Evolutionary conservation across 352 stramenopile species (phyloP), one percentile per base, ranked within the genome.

Genomic region (Globisporangium polare): DNA sequence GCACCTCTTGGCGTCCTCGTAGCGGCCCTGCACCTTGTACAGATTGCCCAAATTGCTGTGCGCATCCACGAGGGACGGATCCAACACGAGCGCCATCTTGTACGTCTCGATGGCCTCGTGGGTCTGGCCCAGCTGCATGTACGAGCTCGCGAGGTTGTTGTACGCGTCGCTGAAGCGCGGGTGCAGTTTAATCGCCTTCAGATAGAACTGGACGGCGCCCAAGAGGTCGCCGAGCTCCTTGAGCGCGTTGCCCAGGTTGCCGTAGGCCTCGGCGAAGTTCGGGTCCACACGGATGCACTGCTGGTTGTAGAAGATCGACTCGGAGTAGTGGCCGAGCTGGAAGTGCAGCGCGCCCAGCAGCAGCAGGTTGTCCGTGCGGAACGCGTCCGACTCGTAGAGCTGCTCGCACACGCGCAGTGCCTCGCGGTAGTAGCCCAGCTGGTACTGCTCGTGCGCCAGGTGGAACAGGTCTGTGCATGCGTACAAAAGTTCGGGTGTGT

Each of bases 231-330:
- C 95, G 13, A 97, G 77, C 73, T 98, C 94, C 58, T 97, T 97
- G n/a, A 98, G 80, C 39, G 92, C 91, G 66, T 98, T 98, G 55
- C 92, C 95, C 27, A 98, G 73, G 61, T 98, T 98, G 42, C 81
- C 86, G 54, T 98, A 97, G 2, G 93, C 95, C 58, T 98, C 94
- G 22, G 91, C 91, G 64, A 97, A 97, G 63, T 88, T 77, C 3
- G 92, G 91, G 37, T 97, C 90, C 59, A 98, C 80, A 45, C 89
- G 82, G 55, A 98, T 96, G 63, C 85, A 94, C 62, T 97, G 90
- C 69, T 98, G 90, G 68, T 98, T 98, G 83, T 97, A 98, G 66
- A 97, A 98, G 52, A 98, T 96, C 62, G 78, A 86, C 62, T 98
- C 92, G 8, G 75, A 86, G 52, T 96, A 89, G 69, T 98, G 96